A percentile compares a stretch with the other conserved stretches of the same genome.
Evolutionary conservation across 495 filamentous ascomycete species (phyloP).

Genomic region (Diplogelasinospora grovesii): DNA sequence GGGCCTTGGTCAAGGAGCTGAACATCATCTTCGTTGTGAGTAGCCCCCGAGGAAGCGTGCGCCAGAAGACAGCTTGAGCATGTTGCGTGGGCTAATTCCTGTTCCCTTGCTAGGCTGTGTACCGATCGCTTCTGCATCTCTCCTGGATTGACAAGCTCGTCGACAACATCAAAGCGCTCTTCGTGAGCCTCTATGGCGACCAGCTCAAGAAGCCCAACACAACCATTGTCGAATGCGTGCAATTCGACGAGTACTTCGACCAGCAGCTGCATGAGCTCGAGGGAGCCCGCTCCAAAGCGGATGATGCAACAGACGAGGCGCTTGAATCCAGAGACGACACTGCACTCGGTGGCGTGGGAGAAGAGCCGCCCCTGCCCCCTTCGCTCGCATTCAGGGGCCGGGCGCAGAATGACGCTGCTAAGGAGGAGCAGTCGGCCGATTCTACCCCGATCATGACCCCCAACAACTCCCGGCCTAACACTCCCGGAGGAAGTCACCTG

Average conservation of each 20-base stretch:
- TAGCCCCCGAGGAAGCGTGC: constrained; percentile 11
- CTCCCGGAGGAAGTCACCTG: constrained; percentile 59
- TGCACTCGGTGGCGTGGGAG: too few species aligned
- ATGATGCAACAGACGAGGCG: constrained; percentile 38
- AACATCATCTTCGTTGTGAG: constrained; percentile 93
- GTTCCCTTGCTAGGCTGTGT: constrained; percentile 69
- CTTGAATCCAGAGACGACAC: constrained; percentile 19
- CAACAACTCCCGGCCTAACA: constrained; percentile 70
- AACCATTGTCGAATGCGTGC: constrained; percentile 63
- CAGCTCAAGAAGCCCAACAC: constrained; percentile 77
- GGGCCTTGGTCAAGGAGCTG: constrained; percentile 85
- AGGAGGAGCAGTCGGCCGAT: constrained; percentile 48
- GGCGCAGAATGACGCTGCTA: constrained; percentile 14
- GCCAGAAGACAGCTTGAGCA: too few species aligned
- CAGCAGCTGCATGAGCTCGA: constrained; percentile 86
- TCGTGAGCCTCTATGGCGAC: constrained; percentile 79
- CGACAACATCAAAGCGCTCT: constrained; percentile 87
- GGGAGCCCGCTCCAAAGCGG: constrained; percentile 28
- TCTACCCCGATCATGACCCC: constrained; percentile 63
- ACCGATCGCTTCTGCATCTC: constrained; percentile 88
- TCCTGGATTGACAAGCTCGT: constrained; percentile 96
- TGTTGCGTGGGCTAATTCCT: too few species aligned
- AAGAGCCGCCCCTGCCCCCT: constrained; percentile 41
- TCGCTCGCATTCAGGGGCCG: constrained; percentile 26
- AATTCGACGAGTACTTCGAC: constrained; percentile 90